These are phyloP conservation scores for Posidonia oceanica DNA, from an alignment of 116 monocot species.

Conservation along the genomic window DNA sequence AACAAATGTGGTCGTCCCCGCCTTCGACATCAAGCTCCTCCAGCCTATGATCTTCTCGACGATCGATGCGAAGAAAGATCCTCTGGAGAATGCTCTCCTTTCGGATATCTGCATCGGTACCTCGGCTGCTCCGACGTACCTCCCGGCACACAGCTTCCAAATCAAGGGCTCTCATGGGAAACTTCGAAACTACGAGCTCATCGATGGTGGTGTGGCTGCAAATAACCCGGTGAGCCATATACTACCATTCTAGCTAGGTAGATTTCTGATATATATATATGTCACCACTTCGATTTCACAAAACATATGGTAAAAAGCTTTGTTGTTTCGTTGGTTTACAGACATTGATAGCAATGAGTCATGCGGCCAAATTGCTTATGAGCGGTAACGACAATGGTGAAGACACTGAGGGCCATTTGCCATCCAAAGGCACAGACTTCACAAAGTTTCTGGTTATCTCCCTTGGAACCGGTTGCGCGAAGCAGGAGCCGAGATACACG, in stretches of 20 bases:
- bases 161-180: neutral
- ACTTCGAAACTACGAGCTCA: slow-evolving; percentile 1
- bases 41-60: slow-evolving; percentile 31
- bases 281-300: neutral
- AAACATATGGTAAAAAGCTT: neutral
- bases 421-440: neutral
- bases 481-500: slow-evolving; percentile 14
- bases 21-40: slow-evolving; percentile 33
- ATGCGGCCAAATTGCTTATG: neutral
- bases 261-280: neutral
- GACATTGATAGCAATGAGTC: slow-evolving; percentile 5
- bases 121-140: slow-evolving; percentile 17
- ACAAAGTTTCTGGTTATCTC: slow-evolving; percentile 14
- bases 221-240: slow-evolving; percentile 10
- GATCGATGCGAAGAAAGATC: slow-evolving; percentile 14
- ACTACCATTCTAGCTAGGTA: neutral
- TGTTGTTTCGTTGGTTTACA: neutral
- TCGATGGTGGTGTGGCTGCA: slow-evolving; percentile 20
- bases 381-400: too few relatives aligned
- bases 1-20: slow-evolving; percentile 23
- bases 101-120: slow-evolving; percentile 20
- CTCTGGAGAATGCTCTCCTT: slow-evolving; percentile 6
- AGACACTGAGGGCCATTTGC: neutral
- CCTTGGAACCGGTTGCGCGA: slow-evolving; percentile 11
- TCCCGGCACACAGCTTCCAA: slow-evolving; percentile 15